Percentiles rank a stretch among this genome's conserved stretches.
These are phyloP conservation scores for Myxozyma geophila DNA, from an alignment of 805 yeast species.

Conservation along the genomic window DNA sequence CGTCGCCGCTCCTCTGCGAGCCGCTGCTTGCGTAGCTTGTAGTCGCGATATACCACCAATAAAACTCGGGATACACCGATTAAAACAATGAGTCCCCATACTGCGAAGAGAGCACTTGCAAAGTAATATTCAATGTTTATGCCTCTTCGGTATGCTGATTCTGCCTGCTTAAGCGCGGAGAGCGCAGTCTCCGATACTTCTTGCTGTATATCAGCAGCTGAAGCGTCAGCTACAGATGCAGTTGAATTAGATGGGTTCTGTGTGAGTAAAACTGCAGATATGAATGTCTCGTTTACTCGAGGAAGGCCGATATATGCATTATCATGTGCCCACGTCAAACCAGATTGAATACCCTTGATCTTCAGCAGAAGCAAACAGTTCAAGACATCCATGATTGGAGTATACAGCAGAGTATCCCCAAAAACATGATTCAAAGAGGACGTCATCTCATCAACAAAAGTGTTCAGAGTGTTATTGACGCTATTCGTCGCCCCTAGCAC, in stretches of 20 bases:
- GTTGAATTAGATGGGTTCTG: constrained; percentile 3
- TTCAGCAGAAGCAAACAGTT: constrained; percentile 82
- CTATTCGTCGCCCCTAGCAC: constrained; percentile 60
- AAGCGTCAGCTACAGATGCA: constrained; percentile 4
- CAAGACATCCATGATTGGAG: constrained; percentile 57
- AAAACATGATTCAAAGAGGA: constrained; percentile 62
- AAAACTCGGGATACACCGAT: constrained; percentile 6
- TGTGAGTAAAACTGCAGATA: neutral
- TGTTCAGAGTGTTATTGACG: constrained; percentile 63
- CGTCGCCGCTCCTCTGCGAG: neutral
- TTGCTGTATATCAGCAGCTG: constrained; percentile 5
- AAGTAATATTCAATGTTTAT: constrained; percentile 22
- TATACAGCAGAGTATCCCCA: constrained; percentile 67
- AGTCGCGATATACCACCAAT: neutral
- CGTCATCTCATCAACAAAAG: constrained; percentile 64
- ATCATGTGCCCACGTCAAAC: constrained; percentile 76
- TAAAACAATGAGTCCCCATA: constrained; percentile 22
- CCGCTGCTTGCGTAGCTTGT: neutral
- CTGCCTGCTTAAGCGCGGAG: constrained; percentile 22
- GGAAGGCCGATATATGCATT: constrained; percentile 67
- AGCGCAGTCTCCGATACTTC: constrained; percentile 15
- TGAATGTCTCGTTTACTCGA: constrained; percentile 45
- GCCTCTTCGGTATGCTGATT: constrained; percentile 13
- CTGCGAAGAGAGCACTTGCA: constrained; percentile 23
- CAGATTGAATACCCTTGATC: constrained; percentile 65